phyloP scores from a whole-genome alignment of 345 rosid genomes.

The Cardiospermum halicacabum region DNA sequence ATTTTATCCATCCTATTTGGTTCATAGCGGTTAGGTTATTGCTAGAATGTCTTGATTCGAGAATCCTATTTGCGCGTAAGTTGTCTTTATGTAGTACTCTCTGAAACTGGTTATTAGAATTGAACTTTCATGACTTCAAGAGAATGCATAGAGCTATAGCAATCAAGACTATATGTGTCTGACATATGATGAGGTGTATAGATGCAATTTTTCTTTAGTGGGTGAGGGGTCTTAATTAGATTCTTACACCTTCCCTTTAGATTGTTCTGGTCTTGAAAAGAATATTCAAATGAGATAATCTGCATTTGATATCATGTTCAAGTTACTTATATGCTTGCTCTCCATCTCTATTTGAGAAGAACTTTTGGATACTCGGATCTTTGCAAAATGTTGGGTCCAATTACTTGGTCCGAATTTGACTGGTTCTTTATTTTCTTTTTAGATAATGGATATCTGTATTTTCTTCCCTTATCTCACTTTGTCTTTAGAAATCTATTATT shows the following conservation, averaged over 20 bases:
- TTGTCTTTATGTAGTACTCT: too few relatives aligned
- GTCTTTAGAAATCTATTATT: neutral
- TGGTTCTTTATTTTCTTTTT: neutral
- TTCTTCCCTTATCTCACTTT: too few relatives aligned
- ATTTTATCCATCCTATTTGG: neutral
- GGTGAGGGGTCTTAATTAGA: neutral
- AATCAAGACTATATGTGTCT: neutral
- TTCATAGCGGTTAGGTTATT: neutral
- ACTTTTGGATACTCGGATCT: too few relatives aligned
- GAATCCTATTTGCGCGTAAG: neutral
- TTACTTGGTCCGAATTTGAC: neutral
- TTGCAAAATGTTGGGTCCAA: too few relatives aligned
- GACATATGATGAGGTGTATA: neutral
- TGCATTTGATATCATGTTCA: too few relatives aligned
- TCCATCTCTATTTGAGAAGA: too few relatives aligned
- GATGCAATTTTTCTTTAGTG: neutral
- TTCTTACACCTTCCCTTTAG: neutral
- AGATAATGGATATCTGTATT: too few relatives aligned
- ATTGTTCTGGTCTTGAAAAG: neutral
- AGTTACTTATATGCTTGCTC: too few relatives aligned
- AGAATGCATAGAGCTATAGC: neutral
- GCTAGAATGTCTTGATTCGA: neutral
- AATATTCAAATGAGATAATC: too few relatives aligned
- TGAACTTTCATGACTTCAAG: too few relatives aligned
- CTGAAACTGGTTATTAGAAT: too few relatives aligned